These are phyloP conservation scores for Leishmania braziliensis DNA, from an alignment of 208 protist genomes.

Conservation along the genomic window DNA sequence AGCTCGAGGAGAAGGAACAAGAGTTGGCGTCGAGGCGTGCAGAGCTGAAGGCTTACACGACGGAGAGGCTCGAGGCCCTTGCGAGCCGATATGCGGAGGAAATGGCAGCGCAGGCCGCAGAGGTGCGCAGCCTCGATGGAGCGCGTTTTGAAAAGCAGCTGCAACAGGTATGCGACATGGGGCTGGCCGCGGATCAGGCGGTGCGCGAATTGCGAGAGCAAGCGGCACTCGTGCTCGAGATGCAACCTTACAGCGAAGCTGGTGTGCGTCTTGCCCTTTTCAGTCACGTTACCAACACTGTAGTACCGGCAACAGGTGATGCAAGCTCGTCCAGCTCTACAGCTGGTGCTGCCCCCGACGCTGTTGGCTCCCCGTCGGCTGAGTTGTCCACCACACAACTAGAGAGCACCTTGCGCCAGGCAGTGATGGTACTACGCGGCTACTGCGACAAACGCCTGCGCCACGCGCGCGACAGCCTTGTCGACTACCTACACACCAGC, in stretches of 20 bases:
- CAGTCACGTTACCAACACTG: neutral
- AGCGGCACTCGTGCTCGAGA: conserved; percentile 29
- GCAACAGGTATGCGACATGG: conserved; percentile 21
- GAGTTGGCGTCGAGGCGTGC: conserved; percentile 27
- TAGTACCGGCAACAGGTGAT: neutral
- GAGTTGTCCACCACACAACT: conserved; percentile 5
- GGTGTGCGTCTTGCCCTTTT: conserved; percentile 29
- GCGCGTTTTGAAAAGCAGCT: conserved; percentile 44
- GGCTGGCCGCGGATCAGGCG: conserved; percentile 7
- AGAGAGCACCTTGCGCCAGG: conserved; percentile 23
- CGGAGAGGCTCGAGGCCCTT: conserved; percentile 35
- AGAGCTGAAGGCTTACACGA: conserved; percentile 32
- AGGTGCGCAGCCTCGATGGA: conserved; percentile 40
- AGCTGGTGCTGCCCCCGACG: neutral
- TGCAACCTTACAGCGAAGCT: conserved; percentile 31
- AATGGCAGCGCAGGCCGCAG: conserved; percentile 28
- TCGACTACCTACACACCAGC: conserved; percentile 58
- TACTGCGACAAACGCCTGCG: conserved; percentile 47
- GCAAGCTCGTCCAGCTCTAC: conserved; percentile 1
- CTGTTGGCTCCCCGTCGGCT: neutral
- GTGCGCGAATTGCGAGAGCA: conserved; percentile 33
- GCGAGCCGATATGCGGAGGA: conserved; percentile 30
- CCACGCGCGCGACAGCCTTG: conserved; percentile 41
- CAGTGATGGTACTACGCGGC: conserved; percentile 37
- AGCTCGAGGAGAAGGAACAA: conserved; percentile 41